Base-by-base conservation (phyloP, 768 basidiomycete species). In the Crucibulum laeve region DNA sequence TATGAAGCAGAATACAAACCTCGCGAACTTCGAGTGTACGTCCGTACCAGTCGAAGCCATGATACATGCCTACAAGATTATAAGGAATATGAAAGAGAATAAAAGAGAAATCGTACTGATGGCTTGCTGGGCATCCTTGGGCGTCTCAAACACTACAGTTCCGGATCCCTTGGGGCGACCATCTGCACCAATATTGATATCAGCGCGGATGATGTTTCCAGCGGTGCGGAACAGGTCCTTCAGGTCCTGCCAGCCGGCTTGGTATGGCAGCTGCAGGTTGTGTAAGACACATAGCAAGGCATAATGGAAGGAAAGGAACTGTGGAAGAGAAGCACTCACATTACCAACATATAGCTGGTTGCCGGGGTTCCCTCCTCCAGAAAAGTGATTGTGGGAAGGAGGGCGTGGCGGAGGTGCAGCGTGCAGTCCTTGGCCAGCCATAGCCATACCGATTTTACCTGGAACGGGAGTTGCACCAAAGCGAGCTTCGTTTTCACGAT, bases 201-300 rank as follows among this genome's bases (percentile, higher is more conserved):
- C 95, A 44, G 95, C 92, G 36, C 95, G 83, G 50, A 97, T 82
- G 53, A 99, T 94, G 58, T 91, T 89, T 5, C 95, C 95, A 35
- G 95, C 90, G 22, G 90, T 81, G 44, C 95, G 84, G 84, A 98
- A 97, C 22, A 98, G 71, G 63, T 98, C 95, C 59, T 98, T 98
- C 44, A 98, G 69, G 61, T 98, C 95, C 61, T 99, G 95, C 95
- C 95, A 99, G 23, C 91, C 91, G n/a, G 92, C 93, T 68, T 94
- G 91, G 59, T 90, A 91, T 2, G 93, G 94, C 22, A 98, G 68
- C 94, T 97, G 50, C 4, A 43, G n/a, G 28, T 28, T 10, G 19
- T 24, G 25, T 34, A 3, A 52, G 38, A 33, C n/a, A 32, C 21
- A 10, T 39, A 35, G 3, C 5, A 10, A 17, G 7, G 11, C 8